Percentiles rank a stretch among this genome's conserved stretches.
Conservation (phyloP, 2,329 filamentous ascomycete genomes). For the Stagonosporopsis tanaceti region DNA sequence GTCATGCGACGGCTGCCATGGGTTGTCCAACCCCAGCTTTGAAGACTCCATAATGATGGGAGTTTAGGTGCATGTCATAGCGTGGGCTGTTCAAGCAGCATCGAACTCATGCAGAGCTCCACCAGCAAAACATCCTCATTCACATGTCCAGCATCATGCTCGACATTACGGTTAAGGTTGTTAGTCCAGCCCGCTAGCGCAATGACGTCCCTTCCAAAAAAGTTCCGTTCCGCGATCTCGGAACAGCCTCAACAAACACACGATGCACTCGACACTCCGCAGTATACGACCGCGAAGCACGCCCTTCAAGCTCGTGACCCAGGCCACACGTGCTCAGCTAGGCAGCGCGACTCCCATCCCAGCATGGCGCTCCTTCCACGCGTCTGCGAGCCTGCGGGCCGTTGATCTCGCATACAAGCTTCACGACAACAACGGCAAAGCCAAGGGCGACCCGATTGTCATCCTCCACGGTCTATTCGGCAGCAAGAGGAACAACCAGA, state of each 20-base stretch:
- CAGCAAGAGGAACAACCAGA: conserved; percentile 93
- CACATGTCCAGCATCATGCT: not conserved
- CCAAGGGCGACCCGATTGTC: conserved; percentile 72
- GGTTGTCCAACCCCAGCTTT: not conserved
- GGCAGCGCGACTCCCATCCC: conserved; percentile 14
- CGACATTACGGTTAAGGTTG: conserved; percentile 1
- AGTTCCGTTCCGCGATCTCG: conserved; percentile 19
- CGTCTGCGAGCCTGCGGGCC: conserved; percentile 29
- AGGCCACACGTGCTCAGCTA: conserved; percentile 6
- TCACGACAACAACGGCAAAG: conserved; percentile 46
- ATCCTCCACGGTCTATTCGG: conserved; percentile 94
- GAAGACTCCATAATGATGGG: not conserved
- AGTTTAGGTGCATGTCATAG: not conserved
- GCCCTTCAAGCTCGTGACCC: conserved; percentile 18
- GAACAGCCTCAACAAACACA: conserved; percentile 17
- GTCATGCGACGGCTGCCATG: conserved; percentile 9
- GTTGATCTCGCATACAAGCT: conserved; percentile 47
- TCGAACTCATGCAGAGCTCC: not conserved
- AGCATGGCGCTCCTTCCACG: conserved; percentile 42
- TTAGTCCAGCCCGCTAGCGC: conserved; percentile 7
- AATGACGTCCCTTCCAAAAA: conserved; percentile 19
- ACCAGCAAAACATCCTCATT: conserved; percentile 8
- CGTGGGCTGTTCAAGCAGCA: not conserved
- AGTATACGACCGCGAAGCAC: conserved; percentile 19
- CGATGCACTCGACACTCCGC: conserved; percentile 24